Conservation (phyloP, 495 filamentous ascomycete species). For the Geopyxis carbonaria region DNA sequence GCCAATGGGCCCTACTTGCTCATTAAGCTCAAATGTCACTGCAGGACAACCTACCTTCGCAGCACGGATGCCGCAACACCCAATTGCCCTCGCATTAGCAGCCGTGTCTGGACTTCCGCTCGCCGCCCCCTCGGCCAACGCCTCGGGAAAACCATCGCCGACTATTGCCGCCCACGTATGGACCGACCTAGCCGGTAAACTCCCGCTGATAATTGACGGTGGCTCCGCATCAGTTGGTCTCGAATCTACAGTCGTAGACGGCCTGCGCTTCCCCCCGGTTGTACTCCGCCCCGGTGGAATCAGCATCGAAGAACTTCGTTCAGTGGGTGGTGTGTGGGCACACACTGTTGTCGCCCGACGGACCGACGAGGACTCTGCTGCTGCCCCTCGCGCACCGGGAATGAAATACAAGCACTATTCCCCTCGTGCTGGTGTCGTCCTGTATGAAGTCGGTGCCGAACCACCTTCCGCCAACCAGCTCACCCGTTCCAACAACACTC, state of each 20-base stretch:
- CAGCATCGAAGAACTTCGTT: slow-evolving; percentile 62
- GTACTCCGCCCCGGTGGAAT: slow-evolving; percentile 81
- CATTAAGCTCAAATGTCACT: slow-evolving; percentile 75
- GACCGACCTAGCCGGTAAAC: slow-evolving; percentile 69
- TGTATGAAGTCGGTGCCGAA: slow-evolving; percentile 46
- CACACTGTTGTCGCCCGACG: slow-evolving; percentile 55
- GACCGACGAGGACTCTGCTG: slow-evolving; percentile 41
- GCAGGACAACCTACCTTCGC: slow-evolving; percentile 71
- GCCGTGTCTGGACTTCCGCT: slow-evolving; percentile 56
- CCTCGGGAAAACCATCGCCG: slow-evolving; percentile 76
- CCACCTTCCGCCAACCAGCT: slow-evolving; percentile 24
- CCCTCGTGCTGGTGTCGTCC: slow-evolving; percentile 67
- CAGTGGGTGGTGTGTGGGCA: slow-evolving; percentile 60
- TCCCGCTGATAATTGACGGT: slow-evolving; percentile 79
- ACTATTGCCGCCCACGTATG: slow-evolving; percentile 77
- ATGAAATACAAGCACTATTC: slow-evolving; percentile 99
- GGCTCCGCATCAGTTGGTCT: slow-evolving; percentile 74
- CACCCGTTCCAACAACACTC: slow-evolving; percentile 5
- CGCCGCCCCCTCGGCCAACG: slow-evolving; percentile 91
- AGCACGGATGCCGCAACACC: slow-evolving; percentile 67
- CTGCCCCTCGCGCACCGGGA: slow-evolving; percentile 63
- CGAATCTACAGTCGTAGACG: slow-evolving; percentile 93
- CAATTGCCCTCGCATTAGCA: slow-evolving; percentile 75
- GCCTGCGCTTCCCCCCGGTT: slow-evolving; percentile 58
- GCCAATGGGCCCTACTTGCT: slow-evolving; percentile 46